phyloP scores from a whole-genome alignment of 169 alveolate genomes.

The Eimeria acervulina region DNA sequence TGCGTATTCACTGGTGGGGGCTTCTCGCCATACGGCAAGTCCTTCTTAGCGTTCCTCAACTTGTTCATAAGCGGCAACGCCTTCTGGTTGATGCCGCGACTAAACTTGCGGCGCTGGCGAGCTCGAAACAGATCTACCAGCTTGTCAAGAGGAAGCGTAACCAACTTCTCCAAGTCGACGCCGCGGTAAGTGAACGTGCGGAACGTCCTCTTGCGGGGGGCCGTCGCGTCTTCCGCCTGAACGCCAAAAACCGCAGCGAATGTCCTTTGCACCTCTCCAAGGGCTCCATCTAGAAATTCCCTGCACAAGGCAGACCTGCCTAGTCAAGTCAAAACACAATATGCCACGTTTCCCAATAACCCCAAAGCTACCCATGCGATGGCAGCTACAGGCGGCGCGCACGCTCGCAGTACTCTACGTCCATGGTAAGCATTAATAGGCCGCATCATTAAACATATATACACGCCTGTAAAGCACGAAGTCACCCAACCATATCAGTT shows the following conservation, averaged over 20 bases:
- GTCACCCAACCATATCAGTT: neutral
- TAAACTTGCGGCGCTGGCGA: slow-evolving; percentile 98
- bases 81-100: slow-evolving; percentile 89
- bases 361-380: neutral
- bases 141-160: slow-evolving; percentile 94
- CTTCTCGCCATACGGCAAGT: slow-evolving; percentile 95
- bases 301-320: neutral
- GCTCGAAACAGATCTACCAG: slow-evolving; percentile 96
- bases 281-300: too few relatives aligned
- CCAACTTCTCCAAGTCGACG: slow-evolving; percentile 96
- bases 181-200: slow-evolving; percentile 99
- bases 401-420: neutral
- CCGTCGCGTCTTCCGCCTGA: slow-evolving; percentile 83
- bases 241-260: neutral
- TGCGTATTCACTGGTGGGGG: slow-evolving; percentile 98
- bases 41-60: slow-evolving; percentile 94
- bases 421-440: neutral
- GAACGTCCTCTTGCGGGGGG: slow-evolving; percentile 97
- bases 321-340: neutral
- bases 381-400: neutral
- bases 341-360: neutral
- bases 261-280: neutral
- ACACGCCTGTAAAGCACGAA: neutral
- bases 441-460: neutral
- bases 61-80: slow-evolving; percentile 97